Conservation (phyloP, 169 alveolate genomes). For the Plasmodium coatneyi region DNA sequence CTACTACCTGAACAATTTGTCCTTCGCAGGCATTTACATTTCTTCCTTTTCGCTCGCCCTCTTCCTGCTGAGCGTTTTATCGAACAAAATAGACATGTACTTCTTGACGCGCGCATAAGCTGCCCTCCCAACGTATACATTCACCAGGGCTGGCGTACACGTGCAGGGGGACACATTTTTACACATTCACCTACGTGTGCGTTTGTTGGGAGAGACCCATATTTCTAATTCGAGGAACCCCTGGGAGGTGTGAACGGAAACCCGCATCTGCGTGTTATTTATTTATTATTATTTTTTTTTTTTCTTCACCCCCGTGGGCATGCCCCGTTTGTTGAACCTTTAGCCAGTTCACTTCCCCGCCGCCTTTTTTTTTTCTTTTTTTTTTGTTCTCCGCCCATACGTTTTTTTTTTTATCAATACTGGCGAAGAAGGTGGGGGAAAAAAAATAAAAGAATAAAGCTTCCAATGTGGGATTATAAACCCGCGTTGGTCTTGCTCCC, state of each 20-base stretch:
- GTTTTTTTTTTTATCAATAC: background rate
- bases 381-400: background rate
- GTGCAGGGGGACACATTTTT: background rate
- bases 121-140: background rate
- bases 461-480: background rate
- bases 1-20: conserved; percentile 44
- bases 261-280: background rate
- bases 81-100: conserved; percentile 68
- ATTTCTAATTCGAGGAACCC: background rate
- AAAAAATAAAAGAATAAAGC: background rate
- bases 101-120: background rate
- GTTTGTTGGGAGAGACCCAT: background rate
- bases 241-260: background rate
- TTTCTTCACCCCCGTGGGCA: background rate
- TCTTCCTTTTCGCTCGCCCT: conserved; percentile 61
- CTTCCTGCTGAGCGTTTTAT: conserved; percentile 17
- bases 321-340: background rate
- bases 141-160: background rate
- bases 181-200: background rate
- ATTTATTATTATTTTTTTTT: background rate
- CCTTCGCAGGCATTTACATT: conserved; percentile 72
- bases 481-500: background rate
- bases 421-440: background rate
- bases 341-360: background rate
- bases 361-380: background rate